Evolutionary conservation across 2,329 filamentous ascomycete species (phyloP).

Genomic region (Diaporthe sp.): DNA sequence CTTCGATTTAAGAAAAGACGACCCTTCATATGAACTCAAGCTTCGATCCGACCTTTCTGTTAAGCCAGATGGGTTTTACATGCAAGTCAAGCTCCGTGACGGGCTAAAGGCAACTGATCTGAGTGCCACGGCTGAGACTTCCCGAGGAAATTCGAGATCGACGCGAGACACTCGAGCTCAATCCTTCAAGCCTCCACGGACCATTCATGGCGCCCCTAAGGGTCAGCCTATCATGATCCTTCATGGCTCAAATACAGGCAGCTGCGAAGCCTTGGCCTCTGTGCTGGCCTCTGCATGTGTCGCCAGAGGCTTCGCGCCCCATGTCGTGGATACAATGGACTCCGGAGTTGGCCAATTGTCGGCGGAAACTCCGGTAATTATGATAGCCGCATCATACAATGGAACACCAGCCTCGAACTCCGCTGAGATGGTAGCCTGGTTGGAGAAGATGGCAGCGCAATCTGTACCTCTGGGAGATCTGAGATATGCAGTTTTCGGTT

Average conservation of each 20-base stretch:
- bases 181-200: neutral
- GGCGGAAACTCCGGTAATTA: conserved; percentile 72
- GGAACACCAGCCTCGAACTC: conserved; percentile 82
- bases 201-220: neutral
- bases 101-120: conserved; percentile 44
- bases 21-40: conserved; percentile 69
- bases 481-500: neutral
- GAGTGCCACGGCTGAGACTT: neutral
- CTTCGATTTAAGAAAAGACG: conserved; percentile 73
- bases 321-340: conserved; percentile 67
- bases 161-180: neutral
- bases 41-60: conserved; percentile 69
- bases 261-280: conserved; percentile 78
- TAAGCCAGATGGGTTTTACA: conserved; percentile 71
- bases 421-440: conserved; percentile 65
- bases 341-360: conserved; percentile 53
- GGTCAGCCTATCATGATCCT: conserved; percentile 66
- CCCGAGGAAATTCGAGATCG: neutral
- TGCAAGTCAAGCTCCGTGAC: conserved; percentile 68
- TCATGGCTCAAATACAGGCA: conserved; percentile 83
- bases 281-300: conserved; percentile 71
- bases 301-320: conserved; percentile 70
- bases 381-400: conserved; percentile 80
- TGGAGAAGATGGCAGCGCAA: conserved; percentile 4
- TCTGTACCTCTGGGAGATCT: neutral